Percentiles rank a stretch among this genome's conserved stretches.
phyloP scores from a whole-genome alignment of 495 filamentous ascomycete genomes.

The Staphylotrichum longicolle region DNA sequence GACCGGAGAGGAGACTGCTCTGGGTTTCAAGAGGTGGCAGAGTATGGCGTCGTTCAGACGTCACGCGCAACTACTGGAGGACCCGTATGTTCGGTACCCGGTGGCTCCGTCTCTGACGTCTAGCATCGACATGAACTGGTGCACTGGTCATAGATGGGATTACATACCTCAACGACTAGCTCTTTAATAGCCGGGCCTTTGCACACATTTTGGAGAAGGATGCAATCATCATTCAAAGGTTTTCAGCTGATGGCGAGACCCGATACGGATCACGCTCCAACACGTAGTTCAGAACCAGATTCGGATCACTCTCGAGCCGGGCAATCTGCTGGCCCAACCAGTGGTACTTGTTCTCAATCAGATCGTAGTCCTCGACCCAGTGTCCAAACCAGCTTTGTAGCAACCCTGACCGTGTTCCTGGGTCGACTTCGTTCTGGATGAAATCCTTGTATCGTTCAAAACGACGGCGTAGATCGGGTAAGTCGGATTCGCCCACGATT shows the following conservation, averaged over 20 bases:
- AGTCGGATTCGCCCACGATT: not conserved
- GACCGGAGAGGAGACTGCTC: no score
- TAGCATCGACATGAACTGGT: no score
- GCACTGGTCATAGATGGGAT: no score
- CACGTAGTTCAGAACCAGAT: not conserved
- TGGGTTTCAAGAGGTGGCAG: no score
- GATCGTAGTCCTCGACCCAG: slow-evolving; percentile 14
- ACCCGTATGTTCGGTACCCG: no score
- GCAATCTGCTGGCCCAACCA: slow-evolving; percentile 6
- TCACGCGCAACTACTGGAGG: not conserved
- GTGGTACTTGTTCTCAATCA: not conserved
- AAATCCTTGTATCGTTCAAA: not conserved
- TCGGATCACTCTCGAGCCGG: not conserved
- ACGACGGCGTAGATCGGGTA: slow-evolving; percentile 5
- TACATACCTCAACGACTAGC: no score
- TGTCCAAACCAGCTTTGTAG: not conserved
- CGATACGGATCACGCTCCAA: not conserved
- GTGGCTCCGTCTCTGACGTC: no score
- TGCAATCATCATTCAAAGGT: not conserved
- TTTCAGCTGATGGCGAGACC: not conserved
- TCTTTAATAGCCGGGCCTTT: no score
- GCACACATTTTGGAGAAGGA: no score
- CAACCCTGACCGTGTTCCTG: not conserved
- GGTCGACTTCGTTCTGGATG: not conserved
- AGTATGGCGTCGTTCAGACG: slow-evolving; percentile 6